Conservation (phyloP, 2,329 filamentous ascomycete genomes). For the Apiospora arundinis region DNA sequence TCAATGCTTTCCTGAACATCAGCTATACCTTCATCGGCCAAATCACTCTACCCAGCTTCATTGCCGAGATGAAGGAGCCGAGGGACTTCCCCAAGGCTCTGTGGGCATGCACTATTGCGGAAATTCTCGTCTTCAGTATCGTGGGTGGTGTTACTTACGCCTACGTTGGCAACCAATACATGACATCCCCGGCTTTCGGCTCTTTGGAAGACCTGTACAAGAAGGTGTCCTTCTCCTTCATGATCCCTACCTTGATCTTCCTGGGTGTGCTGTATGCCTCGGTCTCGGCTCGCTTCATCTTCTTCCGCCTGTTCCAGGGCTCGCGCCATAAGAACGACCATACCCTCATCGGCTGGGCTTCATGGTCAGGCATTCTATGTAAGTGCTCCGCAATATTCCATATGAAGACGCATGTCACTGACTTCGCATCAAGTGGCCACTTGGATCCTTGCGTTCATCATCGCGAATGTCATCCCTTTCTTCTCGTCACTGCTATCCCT, state of each 20-base stretch:
- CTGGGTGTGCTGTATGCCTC: slow-evolving; percentile 89
- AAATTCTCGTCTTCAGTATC: slow-evolving; percentile 84
- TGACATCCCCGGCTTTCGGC: slow-evolving; percentile 85
- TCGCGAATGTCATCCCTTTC: slow-evolving; percentile 92
- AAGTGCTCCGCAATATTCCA: slow-evolving; percentile 37
- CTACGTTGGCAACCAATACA: slow-evolving; percentile 90
- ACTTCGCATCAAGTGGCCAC: slow-evolving; percentile 54
- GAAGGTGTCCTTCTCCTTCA: slow-evolving; percentile 91
- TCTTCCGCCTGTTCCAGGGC: slow-evolving; percentile 85
- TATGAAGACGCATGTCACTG: slow-evolving; percentile 10
- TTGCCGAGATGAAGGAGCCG: slow-evolving; percentile 85
- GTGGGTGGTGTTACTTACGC: slow-evolving; percentile 83
- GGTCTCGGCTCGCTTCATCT: slow-evolving; percentile 87
- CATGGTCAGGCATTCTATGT: slow-evolving; percentile 77
- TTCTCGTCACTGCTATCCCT: slow-evolving; percentile 79
- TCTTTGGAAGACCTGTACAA: slow-evolving; percentile 81
- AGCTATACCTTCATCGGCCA: slow-evolving; percentile 96
- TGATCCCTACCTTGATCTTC: slow-evolving; percentile 95
- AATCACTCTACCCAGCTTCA: slow-evolving; percentile 92
- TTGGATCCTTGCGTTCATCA: slow-evolving; percentile 91
- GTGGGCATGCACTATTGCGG: slow-evolving; percentile 87
- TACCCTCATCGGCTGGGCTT: slow-evolving; percentile 79
- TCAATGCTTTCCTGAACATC: slow-evolving; percentile 93
- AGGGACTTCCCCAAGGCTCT: slow-evolving; percentile 92
- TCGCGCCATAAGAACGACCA: slow-evolving; percentile 82